Evolutionary conservation across 805 yeast species (phyloP).

Genomic region (Pichia ethanolica): DNA sequence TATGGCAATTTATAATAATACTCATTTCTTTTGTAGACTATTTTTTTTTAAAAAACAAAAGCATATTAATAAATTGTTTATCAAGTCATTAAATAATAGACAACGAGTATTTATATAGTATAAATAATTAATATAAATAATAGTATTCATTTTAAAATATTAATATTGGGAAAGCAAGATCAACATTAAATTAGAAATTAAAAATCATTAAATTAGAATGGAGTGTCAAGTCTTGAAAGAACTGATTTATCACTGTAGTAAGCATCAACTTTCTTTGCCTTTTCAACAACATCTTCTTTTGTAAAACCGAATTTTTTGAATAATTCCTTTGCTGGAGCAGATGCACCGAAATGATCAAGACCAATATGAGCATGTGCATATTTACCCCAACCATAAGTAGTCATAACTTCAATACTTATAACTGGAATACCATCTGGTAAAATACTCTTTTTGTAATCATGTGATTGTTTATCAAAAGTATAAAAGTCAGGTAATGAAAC

Average conservation of each 20-base stretch:
- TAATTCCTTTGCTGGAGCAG: constrained; percentile 80
- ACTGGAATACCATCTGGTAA: constrained; percentile 94
- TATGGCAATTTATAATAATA: too few species aligned
- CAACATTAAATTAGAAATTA: too few species aligned
- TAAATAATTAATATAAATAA: too few species aligned
- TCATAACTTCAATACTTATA: constrained; percentile 87
- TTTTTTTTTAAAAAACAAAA: too few species aligned
- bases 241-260: constrained; percentile 75
- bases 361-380: constrained; percentile 97
- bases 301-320: constrained; percentile 87
- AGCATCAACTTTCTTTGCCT: constrained; percentile 70
- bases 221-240: constrained; percentile 70
- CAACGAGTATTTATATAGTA: too few species aligned
- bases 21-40: too few species aligned
- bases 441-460: constrained; percentile 74
- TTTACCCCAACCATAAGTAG: constrained; percentile 88
- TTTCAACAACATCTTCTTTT: constrained; percentile 83
- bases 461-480: constrained; percentile 79
- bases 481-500: constrained; percentile 91
- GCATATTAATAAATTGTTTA: too few species aligned
- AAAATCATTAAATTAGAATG: constrained; percentile 41
- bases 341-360: constrained; percentile 92
- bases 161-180: too few species aligned
- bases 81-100: too few species aligned
- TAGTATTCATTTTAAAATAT: too few species aligned